These are phyloP conservation scores for Mucor piriformis DNA, from an alignment of 371 early-diverging fungal genomes.

Conservation along the genomic window DNA sequence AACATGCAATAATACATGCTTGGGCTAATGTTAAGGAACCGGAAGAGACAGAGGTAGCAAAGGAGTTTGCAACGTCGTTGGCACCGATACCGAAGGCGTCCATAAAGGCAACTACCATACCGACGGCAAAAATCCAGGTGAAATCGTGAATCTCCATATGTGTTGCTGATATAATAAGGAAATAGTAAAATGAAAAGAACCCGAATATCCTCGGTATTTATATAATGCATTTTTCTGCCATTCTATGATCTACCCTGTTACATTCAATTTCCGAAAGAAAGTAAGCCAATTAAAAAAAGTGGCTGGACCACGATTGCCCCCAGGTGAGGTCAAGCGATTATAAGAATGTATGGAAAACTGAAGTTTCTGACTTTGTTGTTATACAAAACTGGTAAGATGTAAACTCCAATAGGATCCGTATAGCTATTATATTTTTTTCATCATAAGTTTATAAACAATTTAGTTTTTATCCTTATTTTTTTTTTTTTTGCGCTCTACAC, in stretches of 20 bases:
- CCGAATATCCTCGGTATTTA: conserved; percentile 9
- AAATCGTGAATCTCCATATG: conserved; percentile 51
- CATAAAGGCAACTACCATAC: conserved; percentile 65
- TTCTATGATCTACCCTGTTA: neutral
- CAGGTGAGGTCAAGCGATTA: neutral
- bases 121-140: conserved; percentile 79
- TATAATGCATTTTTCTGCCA: neutral
- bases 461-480: too few relatives aligned
- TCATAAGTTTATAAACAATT: neutral
- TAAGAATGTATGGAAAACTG: conserved; percentile 21
- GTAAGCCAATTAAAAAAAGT: conserved; percentile 10
- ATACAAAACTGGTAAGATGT: neutral
- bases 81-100: conserved; percentile 80
- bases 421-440: too few relatives aligned
- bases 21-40: conserved; percentile 74
- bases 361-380: conserved; percentile 10
- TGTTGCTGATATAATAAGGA: neutral
- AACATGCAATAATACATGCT: conserved; percentile 79
- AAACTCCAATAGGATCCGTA: neutral
- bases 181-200: neutral
- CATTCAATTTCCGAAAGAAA: neutral
- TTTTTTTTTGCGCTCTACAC: too few relatives aligned
- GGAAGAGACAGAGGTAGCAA: conserved; percentile 87
- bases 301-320: conserved; percentile 11
- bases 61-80: conserved; percentile 91